Base-by-base conservation (phyloP, 106 monocot species). In the Acorus calamus region DNA sequence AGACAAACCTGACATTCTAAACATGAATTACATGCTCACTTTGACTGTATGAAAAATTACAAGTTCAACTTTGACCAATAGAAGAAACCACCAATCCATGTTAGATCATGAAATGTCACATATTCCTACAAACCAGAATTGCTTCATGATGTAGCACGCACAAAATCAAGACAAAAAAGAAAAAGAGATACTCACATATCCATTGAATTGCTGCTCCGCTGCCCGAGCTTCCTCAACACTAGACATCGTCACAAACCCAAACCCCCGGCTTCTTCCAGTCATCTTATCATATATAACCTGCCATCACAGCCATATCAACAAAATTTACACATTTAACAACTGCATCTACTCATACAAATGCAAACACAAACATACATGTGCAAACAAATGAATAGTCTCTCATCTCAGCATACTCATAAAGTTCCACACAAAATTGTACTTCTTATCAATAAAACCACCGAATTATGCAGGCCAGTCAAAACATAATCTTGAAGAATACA, bases 241-340 rank as follows among this genome's bases (percentile, higher is more conserved):
- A 49, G 87, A 81, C 92, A 92, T 92, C n/a, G 92, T 92, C 48
- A 92, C 92, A 61, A 92, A 92, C 7, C 82, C 92, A 81, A 92
- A 92, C 0, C 92, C 92, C 57, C 92, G 84, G 70, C 92, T 92
- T 68, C 66, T 82, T 75, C 92, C 92, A 10, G 92, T 85, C 53
- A 71, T 44, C 58, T 85, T 92, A 46, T 92, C 92, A 78, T 88
- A 92, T 28, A 92, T 88, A 57, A 92, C 92, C 92, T 92, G 58
- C 44, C 69, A 74, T 28, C 44, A 5, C 14, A 58, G 48, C 28
- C 56, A 48, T 4, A 0, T 12, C 46, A 3, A 62, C 3, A 2
- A 11, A 46, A 62, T n/a, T 10, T 11, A 11, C 56, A 47, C 3
- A 44, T 46, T 43, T 68, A 11, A 7, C 8, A 42, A 5, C 4